phyloP scores from a whole-genome alignment of 306 rosid genomes.

The Quercus parvula region DNA sequence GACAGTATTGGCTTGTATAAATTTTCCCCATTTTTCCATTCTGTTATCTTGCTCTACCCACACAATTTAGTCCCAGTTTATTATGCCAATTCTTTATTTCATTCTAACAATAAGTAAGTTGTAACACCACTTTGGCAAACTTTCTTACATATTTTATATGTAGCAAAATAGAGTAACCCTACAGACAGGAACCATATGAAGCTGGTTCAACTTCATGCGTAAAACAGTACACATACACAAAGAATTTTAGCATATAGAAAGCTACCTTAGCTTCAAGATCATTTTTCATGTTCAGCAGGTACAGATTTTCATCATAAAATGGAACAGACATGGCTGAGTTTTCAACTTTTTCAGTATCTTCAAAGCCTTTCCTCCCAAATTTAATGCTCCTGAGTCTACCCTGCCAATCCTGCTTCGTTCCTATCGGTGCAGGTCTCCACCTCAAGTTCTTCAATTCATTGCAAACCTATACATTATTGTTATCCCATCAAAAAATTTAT shows the following conservation, averaged over 20 bases:
- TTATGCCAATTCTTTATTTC: background rate
- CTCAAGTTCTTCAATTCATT: constrained; percentile 48
- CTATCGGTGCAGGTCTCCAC: constrained; percentile 73
- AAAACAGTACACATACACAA: background rate
- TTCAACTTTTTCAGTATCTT: constrained; percentile 60
- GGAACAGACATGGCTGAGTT: constrained; percentile 66
- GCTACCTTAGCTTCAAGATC: constrained; percentile 80
- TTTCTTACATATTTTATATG: background rate
- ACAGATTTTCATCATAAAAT: constrained; percentile 82
- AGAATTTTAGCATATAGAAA: background rate
- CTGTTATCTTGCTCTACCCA: background rate
- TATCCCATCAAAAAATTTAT: constrained; percentile 16
- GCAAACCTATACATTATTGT: constrained; percentile 34
- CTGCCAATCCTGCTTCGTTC: constrained; percentile 91
- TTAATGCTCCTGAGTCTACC: constrained; percentile 68
- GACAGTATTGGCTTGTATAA: background rate
- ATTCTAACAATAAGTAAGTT: background rate
- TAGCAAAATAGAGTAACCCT: background rate
- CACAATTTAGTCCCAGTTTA: background rate
- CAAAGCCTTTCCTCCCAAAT: constrained; percentile 67
- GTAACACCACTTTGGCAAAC: background rate
- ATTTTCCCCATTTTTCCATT: background rate
- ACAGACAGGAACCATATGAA: background rate
- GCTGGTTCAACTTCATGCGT: background rate
- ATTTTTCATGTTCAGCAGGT: constrained; percentile 77